Percentiles rank a stretch among this genome's conserved stretches.
phyloP scores from a whole-genome alignment of 1,284 basidiomycete species.

The Malassezia furfur region DNA sequence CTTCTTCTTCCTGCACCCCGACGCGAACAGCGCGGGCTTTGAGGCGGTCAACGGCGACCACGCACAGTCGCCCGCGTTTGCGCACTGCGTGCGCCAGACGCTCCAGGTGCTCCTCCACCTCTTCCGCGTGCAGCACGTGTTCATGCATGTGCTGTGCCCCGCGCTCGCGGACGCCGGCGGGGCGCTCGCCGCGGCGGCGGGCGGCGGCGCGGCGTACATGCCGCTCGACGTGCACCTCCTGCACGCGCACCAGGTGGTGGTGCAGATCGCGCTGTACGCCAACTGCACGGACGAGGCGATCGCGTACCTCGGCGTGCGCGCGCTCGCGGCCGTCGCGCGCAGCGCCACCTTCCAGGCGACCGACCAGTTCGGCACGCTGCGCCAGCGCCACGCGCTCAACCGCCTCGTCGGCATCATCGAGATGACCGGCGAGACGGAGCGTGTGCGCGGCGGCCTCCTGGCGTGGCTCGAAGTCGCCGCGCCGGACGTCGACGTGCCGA shows the following conservation, averaged over 20 bases:
- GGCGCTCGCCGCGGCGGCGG: conserved; percentile 10
- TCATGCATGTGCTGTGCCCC: conserved; percentile 77
- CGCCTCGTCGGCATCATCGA: conserved; percentile 69
- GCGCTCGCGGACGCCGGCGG: conserved; percentile 56
- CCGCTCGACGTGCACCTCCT: conserved; percentile 62
- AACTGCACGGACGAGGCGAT: conserved; percentile 66
- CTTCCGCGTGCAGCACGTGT: conserved; percentile 75
- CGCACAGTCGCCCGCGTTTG: conserved; percentile 60
- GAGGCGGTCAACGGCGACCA: conserved; percentile 58
- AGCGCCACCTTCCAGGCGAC: conserved; percentile 54
- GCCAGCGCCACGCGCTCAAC: conserved; percentile 51
- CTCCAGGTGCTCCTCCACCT: conserved; percentile 73
- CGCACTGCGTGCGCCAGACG: conserved; percentile 65
- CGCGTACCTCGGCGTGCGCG: conserved; percentile 68
- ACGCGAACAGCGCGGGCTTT: conserved; percentile 33
- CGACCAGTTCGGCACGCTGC: conserved; percentile 53
- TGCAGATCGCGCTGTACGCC: conserved; percentile 73
- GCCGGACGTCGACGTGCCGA: conserved; percentile 36
- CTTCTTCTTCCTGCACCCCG: conserved; percentile 58
- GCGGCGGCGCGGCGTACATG: conserved; percentile 55
- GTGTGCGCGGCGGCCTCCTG: conserved; percentile 74
- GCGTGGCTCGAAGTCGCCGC: conserved; percentile 55
- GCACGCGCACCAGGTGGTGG: conserved; percentile 64
- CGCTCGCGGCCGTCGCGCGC: conserved; percentile 60
- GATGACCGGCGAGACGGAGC: conserved; percentile 69